These are phyloP conservation scores for Eudorina sp. DNA, from an alignment of 139 green algal species.

Conservation along the genomic window DNA sequence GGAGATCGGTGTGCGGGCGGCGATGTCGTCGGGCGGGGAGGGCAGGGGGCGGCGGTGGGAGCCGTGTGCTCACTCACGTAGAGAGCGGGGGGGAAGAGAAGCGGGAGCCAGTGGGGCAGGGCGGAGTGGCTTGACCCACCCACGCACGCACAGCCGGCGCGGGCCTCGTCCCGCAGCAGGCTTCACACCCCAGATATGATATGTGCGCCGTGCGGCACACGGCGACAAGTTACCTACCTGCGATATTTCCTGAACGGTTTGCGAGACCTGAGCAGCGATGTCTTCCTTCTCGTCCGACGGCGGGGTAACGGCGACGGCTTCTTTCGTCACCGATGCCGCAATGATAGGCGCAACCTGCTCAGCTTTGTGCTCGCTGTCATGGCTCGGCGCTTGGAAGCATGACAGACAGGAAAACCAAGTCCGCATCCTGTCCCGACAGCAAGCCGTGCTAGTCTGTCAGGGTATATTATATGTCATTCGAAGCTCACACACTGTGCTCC, in stretches of 20 bases:
- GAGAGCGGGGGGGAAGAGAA: background rate
- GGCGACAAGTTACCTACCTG: background rate
- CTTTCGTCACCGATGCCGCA: background rate
- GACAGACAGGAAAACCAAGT: background rate
- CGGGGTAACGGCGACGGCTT: background rate
- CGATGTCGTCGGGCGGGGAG: too few species aligned
- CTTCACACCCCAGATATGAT: background rate
- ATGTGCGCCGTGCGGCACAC: background rate
- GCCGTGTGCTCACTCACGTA: too few species aligned
- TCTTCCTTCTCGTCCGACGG: background rate
- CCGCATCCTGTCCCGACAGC: background rate
- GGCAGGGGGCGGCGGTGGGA: too few species aligned
- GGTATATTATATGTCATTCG: too few species aligned
- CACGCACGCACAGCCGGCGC: background rate
- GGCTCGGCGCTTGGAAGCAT: background rate
- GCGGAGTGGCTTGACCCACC: background rate
- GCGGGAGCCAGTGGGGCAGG: background rate
- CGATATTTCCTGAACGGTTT: background rate
- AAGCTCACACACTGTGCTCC: too few species aligned
- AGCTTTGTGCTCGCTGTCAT: background rate
- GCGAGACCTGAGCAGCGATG: slow-evolving; percentile 1
- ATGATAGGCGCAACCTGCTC: background rate
- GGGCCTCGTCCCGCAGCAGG: background rate
- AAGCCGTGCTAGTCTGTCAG: too few species aligned
- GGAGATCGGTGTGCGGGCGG: too few species aligned